Base-by-base conservation (phyloP, 2,329 filamentous ascomycete species). In the Scleromitrula shiraiana region DNA sequence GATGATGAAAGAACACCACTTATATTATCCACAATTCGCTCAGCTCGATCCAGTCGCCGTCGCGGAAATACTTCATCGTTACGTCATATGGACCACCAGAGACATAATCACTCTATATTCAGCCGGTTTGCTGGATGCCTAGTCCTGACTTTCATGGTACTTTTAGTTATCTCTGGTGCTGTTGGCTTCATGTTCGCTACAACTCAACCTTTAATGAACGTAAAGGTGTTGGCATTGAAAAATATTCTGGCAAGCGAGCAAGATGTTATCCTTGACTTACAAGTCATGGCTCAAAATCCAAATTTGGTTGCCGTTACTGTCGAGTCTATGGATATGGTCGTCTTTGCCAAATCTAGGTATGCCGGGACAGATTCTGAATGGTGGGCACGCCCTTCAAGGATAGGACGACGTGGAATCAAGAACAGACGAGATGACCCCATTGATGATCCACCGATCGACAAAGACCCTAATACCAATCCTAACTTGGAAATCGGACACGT, bases 401-500 rank as follows among this genome's bases (percentile, higher is more conserved):
- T 38, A 29, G 39, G 67, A 66, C 22, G 64, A 69, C 50, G 67
- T 69, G 44, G 58, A 41, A 15, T 22, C 12, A 45, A 45, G 20
- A 22, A 45, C 4, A 36, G 17, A 33, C 57, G 60, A 5, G 64
- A 65, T 35, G 59, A 63, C 33, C 59, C 62, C 33, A 53, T 58
- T n/a, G 46, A 53, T 14, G 63, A 62, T 51, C 59, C 56, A 8
- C 65, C 65, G 22, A 63, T 66, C 1, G 82, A 88, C 61, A 73
- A 78, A n/a, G 78, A 84, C 54, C 68, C 71, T 2, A 78, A 83
- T 46, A 72, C 73, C 2, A 75, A 85, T 7, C 87, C 88, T 39
- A 95, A 90, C 49, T 89, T 97, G 78, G 76, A 94, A 27, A 80
- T 98, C n/a, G 93, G 93, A 24, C 86, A 85, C 29, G 88, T 97